Percentiles rank a stretch among this genome's conserved stretches.
These are phyloP conservation scores for Linaria vulgaris DNA, from an alignment of 257 asterid genomes.

Conservation along the genomic window DNA sequence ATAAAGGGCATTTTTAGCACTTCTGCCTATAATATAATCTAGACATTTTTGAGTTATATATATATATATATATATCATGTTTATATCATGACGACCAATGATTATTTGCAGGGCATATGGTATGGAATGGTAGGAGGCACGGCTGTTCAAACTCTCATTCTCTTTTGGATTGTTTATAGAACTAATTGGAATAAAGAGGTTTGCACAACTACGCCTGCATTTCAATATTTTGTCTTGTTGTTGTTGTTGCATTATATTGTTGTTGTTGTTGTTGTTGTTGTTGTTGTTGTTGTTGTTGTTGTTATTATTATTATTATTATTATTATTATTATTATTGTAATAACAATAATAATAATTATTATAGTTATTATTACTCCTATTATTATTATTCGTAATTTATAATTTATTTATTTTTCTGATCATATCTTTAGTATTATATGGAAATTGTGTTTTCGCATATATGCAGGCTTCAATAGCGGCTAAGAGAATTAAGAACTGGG, in stretches of 20 bases:
- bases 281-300: background rate
- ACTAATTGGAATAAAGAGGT: conserved; percentile 30
- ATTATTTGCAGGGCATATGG: conserved; percentile 27
- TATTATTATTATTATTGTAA: too few relatives aligned
- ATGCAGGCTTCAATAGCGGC: conserved; percentile 14
- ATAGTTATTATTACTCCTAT: too few relatives aligned
- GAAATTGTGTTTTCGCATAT: too few relatives aligned
- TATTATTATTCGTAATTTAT: too few relatives aligned
- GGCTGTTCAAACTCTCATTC: conserved; percentile 18
- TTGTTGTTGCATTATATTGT: background rate
- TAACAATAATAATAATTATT: too few relatives aligned
- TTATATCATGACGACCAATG: too few relatives aligned
- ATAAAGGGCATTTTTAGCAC: too few relatives aligned
- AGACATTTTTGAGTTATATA: too few relatives aligned
- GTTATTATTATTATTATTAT: background rate
- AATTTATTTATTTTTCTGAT: too few relatives aligned
- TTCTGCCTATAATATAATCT: too few relatives aligned
- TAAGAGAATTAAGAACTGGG: conserved; percentile 16
- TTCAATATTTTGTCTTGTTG: background rate
- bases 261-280: too few relatives aligned
- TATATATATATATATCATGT: background rate
- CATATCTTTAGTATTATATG: too few relatives aligned
- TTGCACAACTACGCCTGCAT: background rate
- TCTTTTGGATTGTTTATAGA: conserved; percentile 13
- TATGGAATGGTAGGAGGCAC: conserved; percentile 23